These are phyloP conservation scores for Hericium alpestre DNA, from an alignment of 768 basidiomycete species.

Conservation along the genomic window DNA sequence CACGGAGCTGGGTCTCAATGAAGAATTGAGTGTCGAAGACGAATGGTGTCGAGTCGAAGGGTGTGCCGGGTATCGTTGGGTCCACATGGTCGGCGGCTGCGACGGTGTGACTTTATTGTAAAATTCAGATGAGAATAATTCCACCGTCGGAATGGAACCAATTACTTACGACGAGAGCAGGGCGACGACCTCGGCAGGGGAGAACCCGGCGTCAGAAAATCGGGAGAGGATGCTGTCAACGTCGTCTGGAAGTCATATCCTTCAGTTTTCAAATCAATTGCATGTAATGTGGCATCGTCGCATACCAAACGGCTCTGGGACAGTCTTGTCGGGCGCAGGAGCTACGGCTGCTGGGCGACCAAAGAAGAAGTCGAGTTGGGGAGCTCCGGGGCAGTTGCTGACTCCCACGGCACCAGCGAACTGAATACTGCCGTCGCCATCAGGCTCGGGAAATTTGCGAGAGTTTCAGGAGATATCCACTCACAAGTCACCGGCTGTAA, in stretches of 20 bases:
- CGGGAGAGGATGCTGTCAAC: constrained; percentile 19
- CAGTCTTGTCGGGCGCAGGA: constrained; percentile 21
- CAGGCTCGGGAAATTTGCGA: too few species aligned
- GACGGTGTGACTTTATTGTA: constrained; percentile 9
- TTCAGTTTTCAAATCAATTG: background rate
- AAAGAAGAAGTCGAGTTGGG: constrained; percentile 21
- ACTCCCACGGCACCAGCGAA: constrained; percentile 24
- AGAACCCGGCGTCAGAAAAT: constrained; percentile 25
- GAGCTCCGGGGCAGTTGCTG: constrained; percentile 25
- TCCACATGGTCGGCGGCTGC: constrained; percentile 19
- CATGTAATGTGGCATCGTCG: background rate
- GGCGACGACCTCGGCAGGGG: constrained; percentile 23
- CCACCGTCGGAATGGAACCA: background rate
- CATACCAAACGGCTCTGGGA: constrained; percentile 24
- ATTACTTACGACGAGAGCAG: constrained; percentile 24
- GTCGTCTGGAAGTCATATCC: constrained; percentile 6
- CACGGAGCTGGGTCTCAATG: constrained; percentile 17
- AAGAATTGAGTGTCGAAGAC: constrained; percentile 22
- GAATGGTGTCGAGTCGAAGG: constrained; percentile 20
- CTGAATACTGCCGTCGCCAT: constrained; percentile 19
- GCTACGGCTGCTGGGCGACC: constrained; percentile 21
- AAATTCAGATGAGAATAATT: background rate
- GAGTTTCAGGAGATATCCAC: constrained; percentile 9
- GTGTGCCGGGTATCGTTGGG: constrained; percentile 16
- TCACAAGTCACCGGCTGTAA: constrained; percentile 37